phyloP scores from a whole-genome alignment of 768 basidiomycete genomes.

The Cantharellus anzutake region DNA sequence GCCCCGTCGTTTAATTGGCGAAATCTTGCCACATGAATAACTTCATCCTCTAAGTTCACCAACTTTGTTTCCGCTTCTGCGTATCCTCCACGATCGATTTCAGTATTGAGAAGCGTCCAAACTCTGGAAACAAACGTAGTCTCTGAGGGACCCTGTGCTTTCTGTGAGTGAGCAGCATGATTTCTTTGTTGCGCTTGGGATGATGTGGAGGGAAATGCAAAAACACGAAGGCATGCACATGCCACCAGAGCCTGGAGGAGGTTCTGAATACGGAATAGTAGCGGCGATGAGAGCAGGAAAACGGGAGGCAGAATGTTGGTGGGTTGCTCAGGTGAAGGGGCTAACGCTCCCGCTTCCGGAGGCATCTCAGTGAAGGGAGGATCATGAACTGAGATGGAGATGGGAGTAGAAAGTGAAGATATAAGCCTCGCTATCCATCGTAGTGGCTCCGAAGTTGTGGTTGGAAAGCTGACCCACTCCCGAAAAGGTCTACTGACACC shows the following conservation, averaged over 20 bases:
- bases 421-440: background rate
- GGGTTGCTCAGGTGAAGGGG: background rate
- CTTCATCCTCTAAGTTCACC: conserved; percentile 5
- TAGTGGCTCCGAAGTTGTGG: background rate
- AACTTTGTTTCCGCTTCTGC: conserved; percentile 1
- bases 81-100: background rate
- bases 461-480: background rate
- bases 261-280: conserved; percentile 3
- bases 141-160: background rate
- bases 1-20: background rate
- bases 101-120: conserved; percentile 1
- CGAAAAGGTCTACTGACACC: background rate
- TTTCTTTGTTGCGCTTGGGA: background rate
- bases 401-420: background rate
- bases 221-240: background rate
- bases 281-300: conserved; percentile 1
- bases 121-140: background rate
- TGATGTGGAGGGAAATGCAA: background rate
- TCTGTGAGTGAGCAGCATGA: background rate
- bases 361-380: background rate
- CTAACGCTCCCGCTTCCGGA: background rate
- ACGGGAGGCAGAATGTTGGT: background rate
- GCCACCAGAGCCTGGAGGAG: conserved; percentile 1
- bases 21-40: background rate
- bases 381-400: background rate